phyloP scores from a whole-genome alignment of 2,329 filamentous ascomycete species.

The Elsinoe perseae region DNA sequence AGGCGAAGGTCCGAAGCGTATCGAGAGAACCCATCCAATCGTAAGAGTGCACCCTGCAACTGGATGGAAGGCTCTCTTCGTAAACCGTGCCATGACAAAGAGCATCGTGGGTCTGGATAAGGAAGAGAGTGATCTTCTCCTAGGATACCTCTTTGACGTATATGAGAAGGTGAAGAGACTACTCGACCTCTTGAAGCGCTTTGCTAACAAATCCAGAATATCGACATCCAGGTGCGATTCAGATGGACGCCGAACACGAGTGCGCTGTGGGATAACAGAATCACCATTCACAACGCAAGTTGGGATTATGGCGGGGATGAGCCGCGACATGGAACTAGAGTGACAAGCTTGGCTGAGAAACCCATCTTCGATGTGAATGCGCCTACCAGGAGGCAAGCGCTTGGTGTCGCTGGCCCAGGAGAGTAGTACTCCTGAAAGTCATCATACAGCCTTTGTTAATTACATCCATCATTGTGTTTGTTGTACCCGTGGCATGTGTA shows the following conservation, averaged over 20 bases:
- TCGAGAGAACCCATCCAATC: constrained; percentile 62
- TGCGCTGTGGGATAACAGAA: constrained; percentile 65
- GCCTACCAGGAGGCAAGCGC: constrained; percentile 57
- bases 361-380: constrained; percentile 59
- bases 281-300: constrained; percentile 66
- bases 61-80: constrained; percentile 66
- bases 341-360: constrained; percentile 63
- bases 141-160: constrained; percentile 60
- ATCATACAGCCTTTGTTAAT: neutral
- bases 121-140: constrained; percentile 59
- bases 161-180: constrained; percentile 45
- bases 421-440: no score
- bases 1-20: constrained; percentile 52
- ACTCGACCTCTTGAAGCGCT: neutral
- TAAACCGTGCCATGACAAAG: constrained; percentile 62
- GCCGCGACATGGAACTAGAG: constrained; percentile 63
- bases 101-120: constrained; percentile 62
- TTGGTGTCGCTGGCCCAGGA: constrained; percentile 49
- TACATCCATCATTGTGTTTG: no score
- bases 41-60: constrained; percentile 65
- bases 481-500: no score
- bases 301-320: constrained; percentile 64
- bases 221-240: constrained; percentile 66
- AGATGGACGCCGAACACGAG: constrained; percentile 61
- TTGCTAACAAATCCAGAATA: constrained; percentile 35